Conservation (phyloP, 1,284 basidiomycete genomes). For the Cutaneotrichosporon mucoides region DNA sequence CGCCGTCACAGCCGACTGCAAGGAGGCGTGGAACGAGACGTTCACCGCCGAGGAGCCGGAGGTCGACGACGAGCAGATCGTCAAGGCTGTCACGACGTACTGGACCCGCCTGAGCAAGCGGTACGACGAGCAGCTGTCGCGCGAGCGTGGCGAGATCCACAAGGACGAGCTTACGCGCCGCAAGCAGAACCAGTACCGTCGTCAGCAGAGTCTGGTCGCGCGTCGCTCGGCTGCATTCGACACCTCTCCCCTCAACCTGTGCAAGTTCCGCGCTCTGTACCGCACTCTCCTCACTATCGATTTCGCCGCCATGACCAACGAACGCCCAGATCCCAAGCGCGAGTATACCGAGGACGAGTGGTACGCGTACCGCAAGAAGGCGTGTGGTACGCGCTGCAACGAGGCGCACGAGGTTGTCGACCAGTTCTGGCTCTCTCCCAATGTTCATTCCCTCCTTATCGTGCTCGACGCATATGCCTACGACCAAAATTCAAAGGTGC, state of each 20-base stretch:
- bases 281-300: slow-evolving; percentile 47
- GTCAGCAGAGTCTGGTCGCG: slow-evolving; percentile 45
- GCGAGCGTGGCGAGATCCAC: slow-evolving; percentile 40
- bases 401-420: slow-evolving; percentile 46
- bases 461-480: slow-evolving; percentile 37
- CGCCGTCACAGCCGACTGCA: slow-evolving; percentile 31
- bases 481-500: slow-evolving; percentile 28
- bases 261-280: slow-evolving; percentile 42
- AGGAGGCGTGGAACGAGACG: slow-evolving; percentile 26
- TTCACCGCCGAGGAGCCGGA: slow-evolving; percentile 26
- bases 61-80: slow-evolving; percentile 33
- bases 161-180: slow-evolving; percentile 41
- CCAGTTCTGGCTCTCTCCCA: slow-evolving; percentile 38
- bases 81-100: slow-evolving; percentile 39
- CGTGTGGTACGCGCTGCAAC: slow-evolving; percentile 23
- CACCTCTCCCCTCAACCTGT: slow-evolving; percentile 40
- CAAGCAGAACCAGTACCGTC: slow-evolving; percentile 46
- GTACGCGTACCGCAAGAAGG: slow-evolving; percentile 39
- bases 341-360: slow-evolving; percentile 44
- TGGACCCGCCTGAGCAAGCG: slow-evolving; percentile 43
- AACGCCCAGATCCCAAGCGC: slow-evolving; percentile 38
- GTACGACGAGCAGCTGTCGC: slow-evolving; percentile 38
- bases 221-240: slow-evolving; percentile 42
- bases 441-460: slow-evolving; percentile 31
- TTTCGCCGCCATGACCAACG: slow-evolving; percentile 41